A percentile compares a stretch with the other conserved stretches of the same genome.
Conservation (phyloP, 2,329 filamentous ascomycete species). For the Xylaria digitata region DNA sequence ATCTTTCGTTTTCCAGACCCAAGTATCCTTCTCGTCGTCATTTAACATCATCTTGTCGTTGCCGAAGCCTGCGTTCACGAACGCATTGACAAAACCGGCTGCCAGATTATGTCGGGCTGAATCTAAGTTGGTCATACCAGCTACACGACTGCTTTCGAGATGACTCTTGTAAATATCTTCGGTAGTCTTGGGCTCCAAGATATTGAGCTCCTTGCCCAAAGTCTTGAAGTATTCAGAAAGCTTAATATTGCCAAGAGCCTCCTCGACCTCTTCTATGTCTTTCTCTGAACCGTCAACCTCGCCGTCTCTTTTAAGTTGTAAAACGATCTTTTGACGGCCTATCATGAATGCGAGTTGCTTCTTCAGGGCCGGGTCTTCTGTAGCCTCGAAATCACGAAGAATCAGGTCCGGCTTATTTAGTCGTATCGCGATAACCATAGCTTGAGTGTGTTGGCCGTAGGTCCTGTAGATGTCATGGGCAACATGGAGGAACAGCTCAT, state of each 20-base stretch:
- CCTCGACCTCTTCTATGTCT: slow-evolving; percentile 79
- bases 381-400: slow-evolving; percentile 80
- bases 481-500: slow-evolving; percentile 92
- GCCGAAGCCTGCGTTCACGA: slow-evolving; percentile 94
- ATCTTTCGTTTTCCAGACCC: slow-evolving; percentile 99
- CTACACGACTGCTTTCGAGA: slow-evolving; percentile 92
- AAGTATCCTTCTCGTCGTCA: slow-evolving; percentile 86
- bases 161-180: slow-evolving; percentile 99
- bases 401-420: slow-evolving; percentile 90
- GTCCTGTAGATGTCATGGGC: slow-evolving; percentile 93
- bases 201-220: slow-evolving; percentile 94
- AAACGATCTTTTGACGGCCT: slow-evolving; percentile 87
- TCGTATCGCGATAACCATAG: slow-evolving; percentile 92
- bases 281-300: slow-evolving; percentile 72
- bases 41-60: slow-evolving; percentile 98
- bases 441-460: slow-evolving; percentile 93
- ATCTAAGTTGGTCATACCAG: slow-evolving; percentile 92
- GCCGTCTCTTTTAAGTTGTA: slow-evolving; percentile 74
- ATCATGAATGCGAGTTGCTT: slow-evolving; percentile 96
- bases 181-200: slow-evolving; percentile 94
- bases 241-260: slow-evolving; percentile 88
- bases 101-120: slow-evolving; percentile 96
- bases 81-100: slow-evolving; percentile 95
- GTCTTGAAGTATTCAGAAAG: slow-evolving; percentile 93
- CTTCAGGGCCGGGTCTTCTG: slow-evolving; percentile 83